A percentile compares a stretch with the other conserved stretches of the same genome.
Evolutionary conservation across 2,329 filamentous ascomycete genomes (phyloP).

Genomic region (Amesomyces nigricolor): DNA sequence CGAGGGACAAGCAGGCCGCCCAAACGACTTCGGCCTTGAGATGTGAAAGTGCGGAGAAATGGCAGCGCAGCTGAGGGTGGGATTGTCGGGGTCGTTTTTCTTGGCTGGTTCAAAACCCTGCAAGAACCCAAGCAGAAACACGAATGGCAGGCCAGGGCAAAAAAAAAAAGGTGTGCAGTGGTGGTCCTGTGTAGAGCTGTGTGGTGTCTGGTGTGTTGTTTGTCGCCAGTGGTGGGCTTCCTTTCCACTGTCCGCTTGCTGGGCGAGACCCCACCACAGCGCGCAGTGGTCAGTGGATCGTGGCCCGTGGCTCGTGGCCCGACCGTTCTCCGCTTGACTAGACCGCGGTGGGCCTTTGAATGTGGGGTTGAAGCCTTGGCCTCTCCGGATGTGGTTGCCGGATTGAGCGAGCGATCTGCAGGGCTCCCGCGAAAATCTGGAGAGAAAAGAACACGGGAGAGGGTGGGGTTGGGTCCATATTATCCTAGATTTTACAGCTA

Average conservation of each 20-base stretch:
- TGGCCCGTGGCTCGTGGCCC: background rate
- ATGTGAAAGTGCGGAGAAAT: background rate
- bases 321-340: background rate
- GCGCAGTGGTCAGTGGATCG: background rate
- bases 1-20: no score
- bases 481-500: no score
- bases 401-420: no score
- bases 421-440: no score
- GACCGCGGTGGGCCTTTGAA: no score
- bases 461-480: no score
- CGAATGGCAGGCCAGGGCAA: conserved; percentile 1
- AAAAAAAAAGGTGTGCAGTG: background rate
- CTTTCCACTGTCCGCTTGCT: background rate
- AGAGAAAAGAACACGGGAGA: no score
- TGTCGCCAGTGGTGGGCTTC: background rate
- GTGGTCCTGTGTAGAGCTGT: background rate
- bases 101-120: background rate
- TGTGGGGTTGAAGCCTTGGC: no score
- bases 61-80: no score
- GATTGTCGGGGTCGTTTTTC: background rate
- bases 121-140: background rate
- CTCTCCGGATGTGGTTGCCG: no score
- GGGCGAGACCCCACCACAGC: background rate
- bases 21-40: background rate
- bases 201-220: background rate